A percentile compares a stretch with the other conserved stretches of the same genome.
These are phyloP conservation scores for Rubia tinctorum DNA, from an alignment of 305 asterid genomes.

Conservation along the genomic window DNA sequence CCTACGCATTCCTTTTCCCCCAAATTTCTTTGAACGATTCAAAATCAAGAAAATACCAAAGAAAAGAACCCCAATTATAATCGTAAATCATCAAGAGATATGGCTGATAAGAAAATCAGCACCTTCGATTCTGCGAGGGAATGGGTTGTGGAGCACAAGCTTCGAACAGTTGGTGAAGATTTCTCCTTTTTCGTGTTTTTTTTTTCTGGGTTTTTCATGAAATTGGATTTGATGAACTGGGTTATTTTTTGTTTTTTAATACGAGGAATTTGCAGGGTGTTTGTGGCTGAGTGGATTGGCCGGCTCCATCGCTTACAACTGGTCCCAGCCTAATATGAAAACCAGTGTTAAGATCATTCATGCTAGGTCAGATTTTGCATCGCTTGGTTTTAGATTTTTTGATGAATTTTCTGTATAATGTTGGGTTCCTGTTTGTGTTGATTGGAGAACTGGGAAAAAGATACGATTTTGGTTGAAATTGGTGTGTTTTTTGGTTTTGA, in stretches of 20 bases:
- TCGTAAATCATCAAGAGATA: constrained; percentile 11
- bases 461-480: background rate
- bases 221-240: background rate
- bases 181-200: background rate
- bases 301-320: constrained; percentile 89
- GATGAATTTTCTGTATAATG: background rate
- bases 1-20: background rate
- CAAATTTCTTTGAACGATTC: background rate
- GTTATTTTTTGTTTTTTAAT: background rate
- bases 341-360: constrained; percentile 90
- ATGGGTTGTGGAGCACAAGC: constrained; percentile 92
- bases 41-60: background rate
- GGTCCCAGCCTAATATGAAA: constrained; percentile 95
- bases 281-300: constrained; percentile 84
- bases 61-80: background rate
- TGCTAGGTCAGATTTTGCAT: constrained; percentile 50
- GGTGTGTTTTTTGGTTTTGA: background rate
- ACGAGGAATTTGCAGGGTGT: constrained; percentile 43
- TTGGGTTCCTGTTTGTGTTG: background rate
- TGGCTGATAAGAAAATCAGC: constrained; percentile 55
- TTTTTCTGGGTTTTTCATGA: background rate
- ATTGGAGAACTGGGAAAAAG: background rate
- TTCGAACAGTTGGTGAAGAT: constrained; percentile 68
- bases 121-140: constrained; percentile 52
- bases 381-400: background rate